Base-by-base conservation (phyloP, 768 basidiomycete species). In the Russula virescens region DNA sequence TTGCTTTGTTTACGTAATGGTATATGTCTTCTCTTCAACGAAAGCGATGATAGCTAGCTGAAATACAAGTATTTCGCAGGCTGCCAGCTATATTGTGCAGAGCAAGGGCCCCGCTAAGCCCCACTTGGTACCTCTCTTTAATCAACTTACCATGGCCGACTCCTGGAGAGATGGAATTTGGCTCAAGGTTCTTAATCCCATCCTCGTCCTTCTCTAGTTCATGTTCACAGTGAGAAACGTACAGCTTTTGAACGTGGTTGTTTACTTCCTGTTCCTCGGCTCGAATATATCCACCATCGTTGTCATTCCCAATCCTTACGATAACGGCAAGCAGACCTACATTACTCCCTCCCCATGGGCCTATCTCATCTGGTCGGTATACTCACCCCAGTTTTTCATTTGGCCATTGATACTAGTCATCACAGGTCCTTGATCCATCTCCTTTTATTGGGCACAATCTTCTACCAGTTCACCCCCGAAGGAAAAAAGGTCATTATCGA, bases 321-420 rank as follows among this genome's bases (percentile, higher is more conserved):
- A 80, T 71, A 74, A 78, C 66, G 85, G 84, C 48, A 92, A 92
- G 73, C 86, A 89, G 68, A 97, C 95, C 0, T 98, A 94, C 75
- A 78, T 98, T 61, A 98, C 94, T 1, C 96, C 96, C n/a, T 91
- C 92, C 26, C 85, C 87, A 31, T 97, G 90, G 85, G 88, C 91
- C 1, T 96, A 94, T 78, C 82, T 88, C 77, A 88, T 94, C 71
- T 96, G 94, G 92, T 89, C 59, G 45, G 79, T 71, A 38, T 18
- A 35, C 11, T 31, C 26, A 35, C 21, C 3, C 10, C 31, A 25
- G 23, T 16, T 34, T 18, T 31, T 25, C 26, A 50, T 49, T 25
- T 48, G 31, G 9, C 23, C n/a, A 40, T 58, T 23, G 57, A 66
- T 58, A 28, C 67, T 63, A 14, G 65, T 14, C 13, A 9, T 9